Evolutionary conservation across 2,329 filamentous ascomycete species (phyloP).

Genomic region (Ophiostoma montium): DNA sequence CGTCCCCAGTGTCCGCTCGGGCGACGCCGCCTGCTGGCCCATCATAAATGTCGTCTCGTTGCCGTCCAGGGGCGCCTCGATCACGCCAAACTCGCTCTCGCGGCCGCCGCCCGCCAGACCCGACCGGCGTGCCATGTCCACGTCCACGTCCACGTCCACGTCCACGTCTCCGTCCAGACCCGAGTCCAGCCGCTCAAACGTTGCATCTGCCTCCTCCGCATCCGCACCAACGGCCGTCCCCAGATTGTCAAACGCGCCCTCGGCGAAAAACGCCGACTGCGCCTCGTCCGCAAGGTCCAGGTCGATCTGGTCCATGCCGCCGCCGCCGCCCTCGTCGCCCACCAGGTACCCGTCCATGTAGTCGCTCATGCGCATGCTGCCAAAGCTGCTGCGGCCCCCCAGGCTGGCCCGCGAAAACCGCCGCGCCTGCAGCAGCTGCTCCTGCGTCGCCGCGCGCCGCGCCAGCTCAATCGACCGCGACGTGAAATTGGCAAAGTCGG

Average conservation of each 20-base stretch:
- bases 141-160: conserved; percentile 25
- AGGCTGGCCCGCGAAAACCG: conserved; percentile 38
- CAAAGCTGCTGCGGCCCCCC: conserved; percentile 39
- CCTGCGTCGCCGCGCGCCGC: conserved; percentile 34
- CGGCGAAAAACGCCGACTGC: conserved; percentile 39
- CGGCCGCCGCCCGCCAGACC: conserved; percentile 20
- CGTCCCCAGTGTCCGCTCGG: conserved; percentile 3
- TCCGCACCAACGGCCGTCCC: conserved; percentile 22
- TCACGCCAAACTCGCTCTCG: conserved; percentile 33
- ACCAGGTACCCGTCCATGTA: conserved; percentile 22
- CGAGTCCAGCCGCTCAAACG: conserved; percentile 27
- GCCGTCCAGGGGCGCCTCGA: conserved; percentile 33
- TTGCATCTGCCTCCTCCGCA: conserved; percentile 21
- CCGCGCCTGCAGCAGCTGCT: conserved; percentile 20
- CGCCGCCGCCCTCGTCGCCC: conserved; percentile 12
- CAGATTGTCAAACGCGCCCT: conserved; percentile 29
- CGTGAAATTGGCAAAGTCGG: conserved; percentile 38
- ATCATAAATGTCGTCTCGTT: conserved; percentile 35
- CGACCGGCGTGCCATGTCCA: conserved; percentile 14
- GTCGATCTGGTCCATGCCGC: conserved; percentile 25
- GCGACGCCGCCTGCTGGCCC: conserved; percentile 6
- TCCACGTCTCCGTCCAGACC: not conserved
- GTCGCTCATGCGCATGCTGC: conserved; percentile 40
- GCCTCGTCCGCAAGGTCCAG: conserved; percentile 17
- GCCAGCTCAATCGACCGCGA: conserved; percentile 45